These are phyloP conservation scores for Calycina herbarum DNA, from an alignment of 2,329 filamentous ascomycete species.

Conservation along the genomic window DNA sequence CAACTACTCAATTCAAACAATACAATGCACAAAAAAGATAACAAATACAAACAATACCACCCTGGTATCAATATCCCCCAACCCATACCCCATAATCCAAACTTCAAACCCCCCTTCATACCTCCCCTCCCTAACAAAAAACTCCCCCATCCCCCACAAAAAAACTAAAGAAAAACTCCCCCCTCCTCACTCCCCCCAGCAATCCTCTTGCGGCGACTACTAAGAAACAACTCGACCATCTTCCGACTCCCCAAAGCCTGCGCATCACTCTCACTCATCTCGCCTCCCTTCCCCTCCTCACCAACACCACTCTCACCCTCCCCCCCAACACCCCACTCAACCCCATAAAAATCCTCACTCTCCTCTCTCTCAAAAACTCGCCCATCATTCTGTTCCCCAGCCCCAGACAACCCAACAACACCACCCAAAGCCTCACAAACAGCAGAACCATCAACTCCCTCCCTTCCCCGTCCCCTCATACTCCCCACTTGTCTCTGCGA, in stretches of 20 bases:
- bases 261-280: conserved; percentile 29
- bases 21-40: too few relatives aligned
- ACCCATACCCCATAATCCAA: neutral
- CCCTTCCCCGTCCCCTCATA: too few relatives aligned
- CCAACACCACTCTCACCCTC: conserved; percentile 15
- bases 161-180: conserved; percentile 13
- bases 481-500: conserved; percentile 24
- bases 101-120: neutral
- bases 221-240: conserved; percentile 57
- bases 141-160: neutral
- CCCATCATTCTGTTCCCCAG: neutral
- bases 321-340: conserved; percentile 2
- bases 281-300: conserved; percentile 16
- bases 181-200: conserved; percentile 42
- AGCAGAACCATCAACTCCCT: conserved; percentile 20
- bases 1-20: too few relatives aligned
- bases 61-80: neutral
- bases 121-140: neutral
- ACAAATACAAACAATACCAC: neutral
- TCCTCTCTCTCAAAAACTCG: neutral
- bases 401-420: neutral
- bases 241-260: conserved; percentile 47
- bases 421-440: neutral
- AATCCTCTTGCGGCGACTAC: conserved; percentile 47
- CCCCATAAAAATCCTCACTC: conserved; percentile 27